phyloP scores from a whole-genome alignment of 2,329 filamentous ascomycete species.

The Beauveria varroae region DNA sequence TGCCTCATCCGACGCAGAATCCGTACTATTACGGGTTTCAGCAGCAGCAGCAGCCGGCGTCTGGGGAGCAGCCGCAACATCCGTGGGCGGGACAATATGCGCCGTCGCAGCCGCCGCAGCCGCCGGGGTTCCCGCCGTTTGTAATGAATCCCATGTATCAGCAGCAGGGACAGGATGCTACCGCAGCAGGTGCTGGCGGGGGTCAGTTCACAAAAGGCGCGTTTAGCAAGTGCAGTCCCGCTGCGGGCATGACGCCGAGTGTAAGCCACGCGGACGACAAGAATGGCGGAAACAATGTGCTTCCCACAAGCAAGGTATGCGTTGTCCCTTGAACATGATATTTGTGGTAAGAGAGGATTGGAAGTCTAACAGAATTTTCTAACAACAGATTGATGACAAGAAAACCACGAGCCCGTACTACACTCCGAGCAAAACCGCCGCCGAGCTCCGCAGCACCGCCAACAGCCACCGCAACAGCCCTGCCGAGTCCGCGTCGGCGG shows the following conservation, averaged over 20 bases:
- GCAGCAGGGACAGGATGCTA: neutral
- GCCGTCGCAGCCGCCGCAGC: neutral
- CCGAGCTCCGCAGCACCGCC: conserved; percentile 5
- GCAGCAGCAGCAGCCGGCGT: neutral
- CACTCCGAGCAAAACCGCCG: conserved; percentile 10
- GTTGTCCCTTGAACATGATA: neutral
- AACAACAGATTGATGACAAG: neutral
- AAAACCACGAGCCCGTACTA: conserved; percentile 12
- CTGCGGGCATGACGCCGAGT: conserved; percentile 1
- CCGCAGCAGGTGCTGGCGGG: neutral
- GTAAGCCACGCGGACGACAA: conserved; percentile 7
- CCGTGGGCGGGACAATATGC: neutral
- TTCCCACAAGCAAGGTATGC: conserved; percentile 12
- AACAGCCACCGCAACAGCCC: conserved; percentile 12
- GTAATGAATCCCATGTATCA: conserved; percentile 15
- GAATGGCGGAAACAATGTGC: neutral
- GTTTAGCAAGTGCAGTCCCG: conserved; percentile 5
- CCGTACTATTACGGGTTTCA: conserved; percentile 35
- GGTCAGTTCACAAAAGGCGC: conserved; percentile 2
- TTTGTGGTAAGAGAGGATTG: too few relatives aligned
- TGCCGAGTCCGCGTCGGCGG: neutral
- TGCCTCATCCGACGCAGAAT: conserved; percentile 35
- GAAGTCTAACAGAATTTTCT: neutral
- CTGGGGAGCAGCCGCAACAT: too few relatives aligned
- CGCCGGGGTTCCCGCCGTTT: conserved; percentile 13